Base-by-base conservation (phyloP, 768 basidiomycete genomes). In the Suillus alpinus region DNA sequence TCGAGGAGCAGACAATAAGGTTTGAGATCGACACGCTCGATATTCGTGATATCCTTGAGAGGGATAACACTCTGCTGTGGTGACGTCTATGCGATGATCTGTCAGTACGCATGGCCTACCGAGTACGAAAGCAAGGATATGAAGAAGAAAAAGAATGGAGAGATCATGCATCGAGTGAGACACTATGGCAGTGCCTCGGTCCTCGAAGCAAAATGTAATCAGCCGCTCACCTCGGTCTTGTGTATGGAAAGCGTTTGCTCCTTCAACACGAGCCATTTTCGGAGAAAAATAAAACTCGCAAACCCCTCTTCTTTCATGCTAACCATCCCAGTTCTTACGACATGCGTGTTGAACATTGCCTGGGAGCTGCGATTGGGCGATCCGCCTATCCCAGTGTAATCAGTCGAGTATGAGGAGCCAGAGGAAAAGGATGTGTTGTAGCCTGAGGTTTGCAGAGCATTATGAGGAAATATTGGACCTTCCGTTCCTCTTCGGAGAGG, bases 221-320 rank as follows among this genome's bases (percentile, higher is more conserved):
- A 26, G 14, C 26, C 16, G 60, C 91, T 67, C 69, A 95, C 95
- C 84, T 98, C 96, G 67, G 85, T 92, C 80, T 95, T 98, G 71
- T 94, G 92, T 60, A 98, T 85, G 20, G 84, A 81, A 51, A 99
- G 74, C 9, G 86, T 80, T 66, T 86, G 82, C 53, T 94, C 93
- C 68, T 86, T 90, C 63, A 99, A 80, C 5, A 96, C 82, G 59
- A 98, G 77, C 89, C 91, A 98, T 73, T 93, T 91, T 69, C 90
- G 85, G 72, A 89, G 86, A 87, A 95, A 98, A 55, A 97, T 81
- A 83, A 92, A 95, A 63, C 90, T 91, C 2, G 91, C 87, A 64
- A 98, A 87, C 1, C 94, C 92, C 55, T 97, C 95, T 73, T 99
- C 96, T 80, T 98, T 98, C 68, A 96, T 80, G 72, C 83, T 89